Evolutionary conservation across 306 rosid genomes (phyloP), one percentile per base, ranked within the genome.

Genomic region (Cucurbita ficifolia): DNA sequence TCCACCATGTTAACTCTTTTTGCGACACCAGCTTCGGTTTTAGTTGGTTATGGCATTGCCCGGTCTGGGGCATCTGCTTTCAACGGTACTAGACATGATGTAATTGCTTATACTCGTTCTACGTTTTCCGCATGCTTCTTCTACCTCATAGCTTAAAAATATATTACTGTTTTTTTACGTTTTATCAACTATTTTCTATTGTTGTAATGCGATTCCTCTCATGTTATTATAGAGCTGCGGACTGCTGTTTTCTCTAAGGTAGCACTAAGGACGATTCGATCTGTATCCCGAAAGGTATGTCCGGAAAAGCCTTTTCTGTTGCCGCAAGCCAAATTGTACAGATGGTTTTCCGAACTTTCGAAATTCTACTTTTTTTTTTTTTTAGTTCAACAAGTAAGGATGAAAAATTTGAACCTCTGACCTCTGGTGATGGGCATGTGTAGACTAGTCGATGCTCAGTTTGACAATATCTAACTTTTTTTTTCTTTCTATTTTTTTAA

Each of bases 181-280:
- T 46, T 68, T 68, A 21, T 49, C 56, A 21, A 46, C 48, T 22
- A 50, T 14, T 22, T 10, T 73, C 60, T 43, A 51, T 75, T 33
- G 54, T 8, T 16, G 57, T 11, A 72, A 49, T 51, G 42, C 35
- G 39, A 55, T 76, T 24, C 50, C 74, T 83, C 71, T 81, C 61
- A 18, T 65, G 24, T 73, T 79, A 49, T 81, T 83, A 84, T 87
- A 94, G 99, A 94, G 79, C 83, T 94, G 75, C 89, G 97, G 79
- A 91, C 92, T 73, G 95, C 97, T 72, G 87, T 94, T 62, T 94
- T 94, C 71, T 91, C 99, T 14, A 94, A 94, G 84, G 99, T 94
- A 16, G 99, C 99, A 39, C 73, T 91, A 76, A 87, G 99, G 61
- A 91, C 99, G 59, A 94, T 94, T 74, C 92, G 99, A 75, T 83